Evolutionary conservation across 306 rosid species (phyloP).

Genomic region (Purshia tridentata): DNA sequence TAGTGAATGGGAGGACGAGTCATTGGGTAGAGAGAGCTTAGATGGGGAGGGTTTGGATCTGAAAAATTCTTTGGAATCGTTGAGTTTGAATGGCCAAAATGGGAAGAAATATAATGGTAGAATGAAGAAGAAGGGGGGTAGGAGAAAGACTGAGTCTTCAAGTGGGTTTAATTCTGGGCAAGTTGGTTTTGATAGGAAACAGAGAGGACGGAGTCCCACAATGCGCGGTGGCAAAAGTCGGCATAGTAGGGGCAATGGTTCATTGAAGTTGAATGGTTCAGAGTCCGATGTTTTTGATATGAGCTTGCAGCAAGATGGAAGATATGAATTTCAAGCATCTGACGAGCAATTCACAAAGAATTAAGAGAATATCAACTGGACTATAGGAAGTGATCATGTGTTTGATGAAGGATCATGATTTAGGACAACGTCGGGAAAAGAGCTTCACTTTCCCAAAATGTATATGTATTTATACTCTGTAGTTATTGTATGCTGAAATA

Average conservation of each 20-base stretch:
- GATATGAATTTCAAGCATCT: conserved; percentile 38
- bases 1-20: too few species aligned
- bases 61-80: not conserved
- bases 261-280: conserved; percentile 26
- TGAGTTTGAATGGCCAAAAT: not conserved
- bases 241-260: conserved; percentile 29
- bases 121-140: conserved; percentile 33
- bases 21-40: not conserved
- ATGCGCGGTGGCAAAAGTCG: conserved; percentile 21
- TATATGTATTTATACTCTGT: conserved; percentile 9
- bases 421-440: conserved; percentile 9
- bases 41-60: conserved; percentile 7
- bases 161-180: conserved; percentile 31
- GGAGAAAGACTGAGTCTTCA: conserved; percentile 40
- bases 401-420: not conserved
- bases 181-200: conserved; percentile 42
- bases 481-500: conserved; percentile 9
- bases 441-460: not conserved
- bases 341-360: not conserved
- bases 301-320: conserved; percentile 74
- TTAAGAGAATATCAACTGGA: not conserved
- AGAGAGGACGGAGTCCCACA: conserved; percentile 30
- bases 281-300: conserved; percentile 64
- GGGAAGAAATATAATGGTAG: conserved; percentile 27
- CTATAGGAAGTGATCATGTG: not conserved